phyloP scores from a whole-genome alignment of 2,329 filamentous ascomycete genomes.

The Chrysosporium queenslandicum region DNA sequence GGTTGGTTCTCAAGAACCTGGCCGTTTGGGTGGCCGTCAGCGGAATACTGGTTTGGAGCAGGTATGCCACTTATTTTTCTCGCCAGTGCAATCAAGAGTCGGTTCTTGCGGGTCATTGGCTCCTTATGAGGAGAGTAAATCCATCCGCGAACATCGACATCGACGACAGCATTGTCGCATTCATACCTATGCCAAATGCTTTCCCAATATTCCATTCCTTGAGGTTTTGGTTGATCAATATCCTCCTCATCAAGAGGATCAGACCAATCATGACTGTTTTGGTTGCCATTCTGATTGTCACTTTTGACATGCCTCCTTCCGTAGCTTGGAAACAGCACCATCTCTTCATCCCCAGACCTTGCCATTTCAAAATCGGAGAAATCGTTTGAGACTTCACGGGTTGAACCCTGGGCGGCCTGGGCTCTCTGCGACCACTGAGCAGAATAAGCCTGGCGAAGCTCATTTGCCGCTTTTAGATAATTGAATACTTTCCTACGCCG shows the following conservation, averaged over 20 bases:
- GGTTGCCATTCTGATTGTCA: constrained; percentile 21
- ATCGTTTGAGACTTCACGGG: constrained; percentile 55
- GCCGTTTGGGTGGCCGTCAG: constrained; percentile 40
- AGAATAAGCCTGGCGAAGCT: constrained; percentile 58
- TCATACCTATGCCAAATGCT: constrained; percentile 70
- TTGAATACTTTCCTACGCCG: constrained; percentile 67
- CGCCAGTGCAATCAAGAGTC: constrained; percentile 75
- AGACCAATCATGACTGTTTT: constrained; percentile 21
- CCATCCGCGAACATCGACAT: constrained; percentile 94
- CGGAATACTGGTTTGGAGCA: constrained; percentile 42
- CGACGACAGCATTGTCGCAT: constrained; percentile 74
- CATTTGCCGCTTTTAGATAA: constrained; percentile 61
- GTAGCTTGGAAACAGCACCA: constrained; percentile 93
- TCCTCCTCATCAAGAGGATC: constrained; percentile 13
- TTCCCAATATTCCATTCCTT: constrained; percentile 64
- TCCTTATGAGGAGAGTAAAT: constrained; percentile 78
- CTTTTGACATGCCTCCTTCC: constrained; percentile 59
- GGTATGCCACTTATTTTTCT: constrained; percentile 80
- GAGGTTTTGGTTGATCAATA: constrained; percentile 36
- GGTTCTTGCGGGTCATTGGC: constrained; percentile 76
- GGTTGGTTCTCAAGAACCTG: constrained; percentile 59
- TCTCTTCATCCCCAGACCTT: constrained; percentile 72
- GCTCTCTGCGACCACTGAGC: constrained; percentile 45
- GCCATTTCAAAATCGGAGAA: constrained; percentile 81
- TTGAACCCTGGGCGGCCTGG: constrained; percentile 36